Base-by-base conservation (phyloP, 2,329 filamentous ascomycete genomes). In the Venturia pyrina region DNA sequence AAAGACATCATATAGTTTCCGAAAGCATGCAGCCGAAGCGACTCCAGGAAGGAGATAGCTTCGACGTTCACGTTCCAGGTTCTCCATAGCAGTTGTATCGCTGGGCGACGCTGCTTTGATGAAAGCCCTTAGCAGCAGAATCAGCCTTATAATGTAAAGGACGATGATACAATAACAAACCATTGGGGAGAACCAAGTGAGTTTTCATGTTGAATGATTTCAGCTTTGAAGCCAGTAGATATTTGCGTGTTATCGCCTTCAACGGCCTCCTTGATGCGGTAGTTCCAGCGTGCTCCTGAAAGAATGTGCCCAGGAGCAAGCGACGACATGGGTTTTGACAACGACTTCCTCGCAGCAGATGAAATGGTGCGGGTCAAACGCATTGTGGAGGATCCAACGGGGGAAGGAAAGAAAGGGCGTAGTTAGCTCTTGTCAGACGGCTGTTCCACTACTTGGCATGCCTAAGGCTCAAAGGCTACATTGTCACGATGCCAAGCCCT, bases 301-400 rank as follows among this genome's bases (percentile, higher is more conserved):
- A 66, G 48, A 64, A 69, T 63, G 65, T 65, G 66, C 46, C 62
- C 63, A 61, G 68, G 46, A 69, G 68, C 60, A 66, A 68, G 66
- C 17, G 66, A 69, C 64, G 68, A 69, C 65, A 69, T 69, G 57
- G 66, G 63, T 60, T 62, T 66, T 66, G 60, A 69, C 48, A 67
- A 65, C 10, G 62, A 24, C 28, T 50, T 63, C 34, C 61, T 63
- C 46, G 62, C 62, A 63, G 62, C 21, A 63, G 41, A 63, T 46
- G 62, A 50, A 63, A 63, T 63, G 62, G 62, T 63, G 62, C 62
- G 62, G 62, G 62, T 63, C 40, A 63, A 63, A 63, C 62, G 62
- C 62, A 63, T 63, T 50, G 62, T 63, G 62, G 21, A 63, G 44
- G 34, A 62, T 62, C 34, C 59, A 62, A 62, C 34, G 13, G 28